phyloP scores from a whole-genome alignment of 495 filamentous ascomycete species.

The Penicillium pulvis region DNA sequence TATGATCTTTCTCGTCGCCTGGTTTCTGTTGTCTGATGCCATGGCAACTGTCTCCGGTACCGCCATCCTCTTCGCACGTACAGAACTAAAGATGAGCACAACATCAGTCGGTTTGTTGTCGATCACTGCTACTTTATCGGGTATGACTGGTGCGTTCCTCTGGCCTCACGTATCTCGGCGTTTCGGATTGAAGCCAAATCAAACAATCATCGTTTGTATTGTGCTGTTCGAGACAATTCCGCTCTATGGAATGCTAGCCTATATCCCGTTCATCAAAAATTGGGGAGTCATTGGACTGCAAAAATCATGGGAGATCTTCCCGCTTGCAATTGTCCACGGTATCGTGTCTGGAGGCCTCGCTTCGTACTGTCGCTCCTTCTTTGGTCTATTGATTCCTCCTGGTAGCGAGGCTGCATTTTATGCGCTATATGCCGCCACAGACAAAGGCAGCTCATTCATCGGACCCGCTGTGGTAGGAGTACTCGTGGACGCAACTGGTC shows the following conservation, averaged over 20 bases:
- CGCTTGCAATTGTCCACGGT: slow-evolving; percentile 79
- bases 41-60: slow-evolving; percentile 89
- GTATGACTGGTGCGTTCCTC: slow-evolving; percentile 79
- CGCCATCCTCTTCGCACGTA: slow-evolving; percentile 91
- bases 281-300: slow-evolving; percentile 81
- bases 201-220: slow-evolving; percentile 83
- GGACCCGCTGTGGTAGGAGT: slow-evolving; percentile 85
- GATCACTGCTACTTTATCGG: slow-evolving; percentile 76
- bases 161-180: slow-evolving; percentile 72
- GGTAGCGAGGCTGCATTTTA: slow-evolving; percentile 93
- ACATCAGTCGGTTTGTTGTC: slow-evolving; percentile 77
- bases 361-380: slow-evolving; percentile 83
- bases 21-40: slow-evolving; percentile 87
- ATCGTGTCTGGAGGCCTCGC: slow-evolving; percentile 82
- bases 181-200: slow-evolving; percentile 64
- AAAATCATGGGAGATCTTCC: slow-evolving; percentile 90
- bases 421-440: slow-evolving; percentile 89
- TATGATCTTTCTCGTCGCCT: slow-evolving; percentile 77
- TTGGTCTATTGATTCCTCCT: slow-evolving; percentile 81
- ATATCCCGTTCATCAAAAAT: slow-evolving; percentile 70
- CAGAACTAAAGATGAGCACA: slow-evolving; percentile 76
- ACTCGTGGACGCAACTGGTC: slow-evolving; percentile 78
- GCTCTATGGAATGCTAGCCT: slow-evolving; percentile 81
- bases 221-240: slow-evolving; percentile 84
- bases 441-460: slow-evolving; percentile 88